phyloP scores from a whole-genome alignment of 148 eudicot species.

The Vaccinium darrowii region DNA sequence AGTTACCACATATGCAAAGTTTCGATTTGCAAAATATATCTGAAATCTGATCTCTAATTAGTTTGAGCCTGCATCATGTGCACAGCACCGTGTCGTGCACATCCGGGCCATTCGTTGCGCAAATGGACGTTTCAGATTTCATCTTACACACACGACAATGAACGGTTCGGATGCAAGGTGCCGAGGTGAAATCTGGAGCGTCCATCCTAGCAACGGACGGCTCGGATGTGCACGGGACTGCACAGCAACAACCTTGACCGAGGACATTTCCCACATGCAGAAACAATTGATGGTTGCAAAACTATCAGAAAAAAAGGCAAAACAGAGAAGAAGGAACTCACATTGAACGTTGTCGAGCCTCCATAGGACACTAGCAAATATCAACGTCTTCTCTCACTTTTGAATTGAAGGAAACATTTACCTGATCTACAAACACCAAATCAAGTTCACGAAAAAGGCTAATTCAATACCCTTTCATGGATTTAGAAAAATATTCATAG shows the following conservation, averaged over 20 bases:
- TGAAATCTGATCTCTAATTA: not conserved
- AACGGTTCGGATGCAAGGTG: no score
- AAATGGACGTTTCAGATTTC: no score
- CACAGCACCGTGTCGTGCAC: no score
- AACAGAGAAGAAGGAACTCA: constrained; percentile 6
- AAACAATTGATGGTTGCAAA: not conserved
- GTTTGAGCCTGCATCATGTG: no score
- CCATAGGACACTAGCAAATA: not conserved
- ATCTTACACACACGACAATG: no score
- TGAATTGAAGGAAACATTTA: not conserved
- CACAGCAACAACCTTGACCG: not conserved
- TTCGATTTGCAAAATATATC: not conserved
- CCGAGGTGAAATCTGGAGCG: no score
- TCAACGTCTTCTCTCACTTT: not conserved
- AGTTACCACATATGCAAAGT: not conserved
- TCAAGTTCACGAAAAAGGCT: not conserved
- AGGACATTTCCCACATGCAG: not conserved
- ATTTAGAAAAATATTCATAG: no score
- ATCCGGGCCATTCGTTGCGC: no score
- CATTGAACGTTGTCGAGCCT: not conserved
- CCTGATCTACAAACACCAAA: not conserved
- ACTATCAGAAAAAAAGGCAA: not conserved
- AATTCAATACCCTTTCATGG: not conserved
- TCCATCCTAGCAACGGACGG: no score
- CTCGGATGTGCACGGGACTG: no score